phyloP scores from a whole-genome alignment of 176 grass and related monocot genomes.

The Luzula sylvatica region DNA sequence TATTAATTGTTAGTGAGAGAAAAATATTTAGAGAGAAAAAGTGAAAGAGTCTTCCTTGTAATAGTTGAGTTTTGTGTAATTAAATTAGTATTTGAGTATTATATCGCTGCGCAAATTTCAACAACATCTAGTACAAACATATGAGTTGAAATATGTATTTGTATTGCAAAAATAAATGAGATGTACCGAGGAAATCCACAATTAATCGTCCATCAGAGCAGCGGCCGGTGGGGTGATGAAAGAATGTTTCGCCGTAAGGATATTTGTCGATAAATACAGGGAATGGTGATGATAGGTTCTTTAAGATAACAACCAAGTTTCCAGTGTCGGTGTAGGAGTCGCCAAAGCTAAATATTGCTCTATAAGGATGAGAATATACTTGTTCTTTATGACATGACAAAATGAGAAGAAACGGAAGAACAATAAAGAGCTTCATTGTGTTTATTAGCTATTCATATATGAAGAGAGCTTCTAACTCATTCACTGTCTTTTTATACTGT shows the following conservation, averaged over 20 bases:
- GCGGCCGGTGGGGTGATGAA: slow-evolving; percentile 50
- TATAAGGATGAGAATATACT: slow-evolving; percentile 31
- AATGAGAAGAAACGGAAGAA: neutral
- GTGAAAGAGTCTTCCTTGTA: too few species aligned
- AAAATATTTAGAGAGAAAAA: too few species aligned
- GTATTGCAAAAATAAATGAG: too few species aligned
- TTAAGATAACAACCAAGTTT: slow-evolving; percentile 35
- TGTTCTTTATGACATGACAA: neutral
- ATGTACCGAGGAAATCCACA: slow-evolving; percentile 52
- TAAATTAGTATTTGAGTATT: too few species aligned
- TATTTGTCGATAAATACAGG: slow-evolving; percentile 38
- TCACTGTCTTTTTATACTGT: too few species aligned
- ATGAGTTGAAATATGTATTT: too few species aligned
- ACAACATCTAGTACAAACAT: too few species aligned
- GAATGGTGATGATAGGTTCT: slow-evolving; percentile 18
- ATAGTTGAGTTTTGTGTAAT: too few species aligned
- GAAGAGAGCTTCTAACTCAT: too few species aligned
- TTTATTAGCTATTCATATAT: too few species aligned
- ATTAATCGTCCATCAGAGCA: slow-evolving; percentile 59
- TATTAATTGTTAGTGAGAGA: too few species aligned
- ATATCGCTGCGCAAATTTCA: too few species aligned
- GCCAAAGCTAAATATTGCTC: slow-evolving; percentile 68
- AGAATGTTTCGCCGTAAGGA: slow-evolving; percentile 64
- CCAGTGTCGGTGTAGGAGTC: slow-evolving; percentile 76
- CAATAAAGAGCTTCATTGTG: neutral